Evolutionary conservation across 192 early-diverging fungal species (phyloP).

Genomic region (Gonapodya sp.): DNA sequence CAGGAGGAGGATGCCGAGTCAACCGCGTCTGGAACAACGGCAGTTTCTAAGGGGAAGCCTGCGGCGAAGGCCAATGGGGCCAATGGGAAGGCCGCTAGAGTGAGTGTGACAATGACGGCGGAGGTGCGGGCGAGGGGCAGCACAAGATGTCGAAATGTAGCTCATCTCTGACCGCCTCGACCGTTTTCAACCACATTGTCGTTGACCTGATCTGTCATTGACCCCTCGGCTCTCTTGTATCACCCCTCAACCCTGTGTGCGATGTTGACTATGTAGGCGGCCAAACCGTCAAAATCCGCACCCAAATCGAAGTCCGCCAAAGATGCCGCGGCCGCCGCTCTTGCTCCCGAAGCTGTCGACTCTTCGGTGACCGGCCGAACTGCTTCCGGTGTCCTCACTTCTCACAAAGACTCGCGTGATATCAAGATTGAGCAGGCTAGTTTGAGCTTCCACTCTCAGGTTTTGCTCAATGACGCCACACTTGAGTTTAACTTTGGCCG

Average conservation of each 20-base stretch:
- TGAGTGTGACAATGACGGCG: too few relatives aligned
- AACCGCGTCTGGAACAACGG: neutral
- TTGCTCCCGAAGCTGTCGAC: neutral
- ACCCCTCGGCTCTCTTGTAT: too few relatives aligned
- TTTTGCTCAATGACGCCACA: constrained; percentile 83
- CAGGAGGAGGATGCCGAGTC: neutral
- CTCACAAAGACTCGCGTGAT: constrained; percentile 83
- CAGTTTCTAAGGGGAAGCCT: neutral
- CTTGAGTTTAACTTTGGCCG: constrained; percentile 98
- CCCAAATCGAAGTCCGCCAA: too few relatives aligned
- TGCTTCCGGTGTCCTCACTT: constrained; percentile 83
- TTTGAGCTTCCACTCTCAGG: constrained; percentile 87
- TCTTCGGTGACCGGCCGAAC: constrained; percentile 37
- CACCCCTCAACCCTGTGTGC: too few relatives aligned
- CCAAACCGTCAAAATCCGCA: neutral
- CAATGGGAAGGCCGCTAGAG: too few relatives aligned
- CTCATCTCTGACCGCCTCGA: too few relatives aligned
- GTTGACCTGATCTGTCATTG: too few relatives aligned
- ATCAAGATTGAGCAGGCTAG: constrained; percentile 93
- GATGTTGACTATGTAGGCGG: neutral
- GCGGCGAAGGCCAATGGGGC: neutral
- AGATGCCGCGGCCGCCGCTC: neutral
- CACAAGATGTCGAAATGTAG: too few relatives aligned
- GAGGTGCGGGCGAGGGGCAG: too few relatives aligned
- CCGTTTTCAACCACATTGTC: too few relatives aligned